Conservation (phyloP, 768 basidiomycete species). For the Galerina marginata region DNA sequence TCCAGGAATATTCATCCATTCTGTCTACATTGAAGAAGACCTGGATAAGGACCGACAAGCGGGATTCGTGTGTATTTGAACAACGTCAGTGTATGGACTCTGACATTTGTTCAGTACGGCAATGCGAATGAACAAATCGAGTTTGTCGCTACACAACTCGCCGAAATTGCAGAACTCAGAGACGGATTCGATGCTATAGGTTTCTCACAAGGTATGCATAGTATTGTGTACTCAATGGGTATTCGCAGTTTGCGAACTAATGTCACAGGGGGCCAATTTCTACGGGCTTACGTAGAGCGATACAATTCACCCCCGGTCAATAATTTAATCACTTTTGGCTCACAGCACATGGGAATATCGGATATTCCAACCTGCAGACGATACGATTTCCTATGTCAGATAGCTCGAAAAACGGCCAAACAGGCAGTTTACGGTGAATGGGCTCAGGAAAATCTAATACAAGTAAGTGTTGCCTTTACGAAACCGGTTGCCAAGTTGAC, state of each 20-base stretch:
- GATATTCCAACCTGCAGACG: constrained; percentile 71
- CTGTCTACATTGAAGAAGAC: constrained; percentile 69
- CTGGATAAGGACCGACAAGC: constrained; percentile 68
- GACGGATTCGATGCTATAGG: constrained; percentile 86
- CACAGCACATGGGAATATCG: constrained; percentile 86
- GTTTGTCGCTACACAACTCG: constrained; percentile 67
- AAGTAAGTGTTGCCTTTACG: constrained; percentile 46
- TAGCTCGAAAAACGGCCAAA: constrained; percentile 65
- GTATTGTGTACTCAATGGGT: not conserved
- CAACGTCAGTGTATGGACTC: not conserved
- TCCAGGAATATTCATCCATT: constrained; percentile 80
- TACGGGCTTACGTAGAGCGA: constrained; percentile 82
- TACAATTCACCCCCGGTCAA: constrained; percentile 75
- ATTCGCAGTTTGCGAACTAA: not conserved
- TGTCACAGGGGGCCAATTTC: constrained; percentile 75
- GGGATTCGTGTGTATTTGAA: constrained; percentile 63
- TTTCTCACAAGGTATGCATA: constrained; percentile 73
- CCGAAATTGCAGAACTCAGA: constrained; percentile 64
- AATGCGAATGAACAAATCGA: constrained; percentile 75
- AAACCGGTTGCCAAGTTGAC: not conserved
- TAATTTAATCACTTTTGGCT: constrained; percentile 88
- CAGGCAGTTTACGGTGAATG: constrained; percentile 73
- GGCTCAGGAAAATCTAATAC: constrained; percentile 78
- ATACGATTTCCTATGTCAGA: constrained; percentile 71
- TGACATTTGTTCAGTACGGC: constrained; percentile 61